Evolutionary conservation across 352 stramenopile genomes (phyloP).

Genomic region (Phytopythium vexans): DNA sequence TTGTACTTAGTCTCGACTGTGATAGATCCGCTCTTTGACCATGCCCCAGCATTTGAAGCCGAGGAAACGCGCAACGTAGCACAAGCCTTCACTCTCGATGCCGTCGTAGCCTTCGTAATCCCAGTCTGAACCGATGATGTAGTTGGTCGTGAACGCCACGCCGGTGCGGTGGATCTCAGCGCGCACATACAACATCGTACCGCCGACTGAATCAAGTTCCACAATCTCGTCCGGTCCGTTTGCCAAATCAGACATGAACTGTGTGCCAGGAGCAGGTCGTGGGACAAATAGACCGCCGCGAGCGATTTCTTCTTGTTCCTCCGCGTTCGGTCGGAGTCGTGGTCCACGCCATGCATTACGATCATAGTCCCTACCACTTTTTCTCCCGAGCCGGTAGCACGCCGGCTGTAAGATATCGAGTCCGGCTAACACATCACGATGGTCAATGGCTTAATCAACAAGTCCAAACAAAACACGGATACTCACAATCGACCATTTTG

Average conservation of each 20-base stretch:
- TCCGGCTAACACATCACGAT: conserved; percentile 17
- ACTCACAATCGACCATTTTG: conserved; percentile 34
- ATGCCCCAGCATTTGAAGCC: conserved; percentile 50
- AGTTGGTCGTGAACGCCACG: conserved; percentile 37
- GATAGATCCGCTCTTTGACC: conserved; percentile 37
- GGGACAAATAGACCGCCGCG: conserved; percentile 1
- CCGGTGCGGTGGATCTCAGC: conserved; percentile 46
- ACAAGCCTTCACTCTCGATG: conserved; percentile 52
- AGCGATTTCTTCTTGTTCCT: conserved; percentile 17
- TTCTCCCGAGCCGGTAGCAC: conserved; percentile 18
- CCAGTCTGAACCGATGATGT: conserved; percentile 39
- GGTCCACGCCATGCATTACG: too few relatives aligned
- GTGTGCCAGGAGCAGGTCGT: too few relatives aligned
- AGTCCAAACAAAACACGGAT: too few relatives aligned
- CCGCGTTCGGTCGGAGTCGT: conserved; percentile 20
- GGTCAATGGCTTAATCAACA: too few relatives aligned
- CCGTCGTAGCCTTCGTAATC: conserved; percentile 40
- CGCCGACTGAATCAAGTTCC: conserved; percentile 40
- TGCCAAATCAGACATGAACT: too few relatives aligned
- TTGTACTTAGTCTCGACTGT: too few relatives aligned
- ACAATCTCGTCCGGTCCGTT: conserved; percentile 18
- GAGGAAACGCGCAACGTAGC: conserved; percentile 42
- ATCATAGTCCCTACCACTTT: conserved; percentile 10
- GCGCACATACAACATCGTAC: conserved; percentile 42
- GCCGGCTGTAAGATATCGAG: conserved; percentile 21